Conservation (phyloP, 2,329 filamentous ascomycete species). For the Pyrenochaeta sp. region DNA sequence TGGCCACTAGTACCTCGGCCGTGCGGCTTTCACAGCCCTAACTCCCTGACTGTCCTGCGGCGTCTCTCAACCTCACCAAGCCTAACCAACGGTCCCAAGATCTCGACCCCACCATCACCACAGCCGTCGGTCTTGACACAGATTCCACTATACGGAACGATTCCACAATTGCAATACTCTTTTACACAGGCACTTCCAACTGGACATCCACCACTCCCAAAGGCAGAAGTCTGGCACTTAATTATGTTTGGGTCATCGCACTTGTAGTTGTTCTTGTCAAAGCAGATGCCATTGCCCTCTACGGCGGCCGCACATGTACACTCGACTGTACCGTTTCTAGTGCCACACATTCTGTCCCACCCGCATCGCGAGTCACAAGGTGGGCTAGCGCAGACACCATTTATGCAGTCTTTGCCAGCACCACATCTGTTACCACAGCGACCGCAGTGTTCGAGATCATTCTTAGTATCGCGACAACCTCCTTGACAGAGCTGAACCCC, state of each 20-base stretch:
- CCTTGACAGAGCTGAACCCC: slow-evolving; percentile 28
- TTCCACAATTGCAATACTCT: slow-evolving; percentile 24
- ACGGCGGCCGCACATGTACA: slow-evolving; percentile 41
- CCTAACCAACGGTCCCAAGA: slow-evolving; percentile 21
- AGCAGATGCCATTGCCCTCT: slow-evolving; percentile 39
- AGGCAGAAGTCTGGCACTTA: slow-evolving; percentile 7
- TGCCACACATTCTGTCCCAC: slow-evolving; percentile 34
- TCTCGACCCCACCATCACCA: slow-evolving; percentile 18
- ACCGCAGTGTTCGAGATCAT: slow-evolving; percentile 36
- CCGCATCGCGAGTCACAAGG: slow-evolving; percentile 41
- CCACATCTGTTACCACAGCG: slow-evolving; percentile 36
- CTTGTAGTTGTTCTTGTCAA: slow-evolving; percentile 28
- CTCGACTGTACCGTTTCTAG: slow-evolving; percentile 16
- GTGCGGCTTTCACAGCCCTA: slow-evolving; percentile 3
- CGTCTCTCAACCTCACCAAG: slow-evolving; percentile 23
- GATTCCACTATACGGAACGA: slow-evolving; percentile 16
- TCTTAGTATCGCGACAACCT: slow-evolving; percentile 32
- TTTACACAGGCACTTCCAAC: slow-evolving; percentile 28
- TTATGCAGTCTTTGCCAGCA: slow-evolving; percentile 34
- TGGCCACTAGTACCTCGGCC: too few relatives aligned
- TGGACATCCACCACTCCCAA: slow-evolving; percentile 13
- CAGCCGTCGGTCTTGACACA: slow-evolving; percentile 31
- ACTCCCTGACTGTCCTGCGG: slow-evolving; percentile 6
- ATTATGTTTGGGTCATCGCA: slow-evolving; percentile 16
- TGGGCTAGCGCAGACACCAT: slow-evolving; percentile 42